phyloP scores from a whole-genome alignment of 1,284 basidiomycete genomes.

The Cutaneotrichosporon cavernicola region DNA sequence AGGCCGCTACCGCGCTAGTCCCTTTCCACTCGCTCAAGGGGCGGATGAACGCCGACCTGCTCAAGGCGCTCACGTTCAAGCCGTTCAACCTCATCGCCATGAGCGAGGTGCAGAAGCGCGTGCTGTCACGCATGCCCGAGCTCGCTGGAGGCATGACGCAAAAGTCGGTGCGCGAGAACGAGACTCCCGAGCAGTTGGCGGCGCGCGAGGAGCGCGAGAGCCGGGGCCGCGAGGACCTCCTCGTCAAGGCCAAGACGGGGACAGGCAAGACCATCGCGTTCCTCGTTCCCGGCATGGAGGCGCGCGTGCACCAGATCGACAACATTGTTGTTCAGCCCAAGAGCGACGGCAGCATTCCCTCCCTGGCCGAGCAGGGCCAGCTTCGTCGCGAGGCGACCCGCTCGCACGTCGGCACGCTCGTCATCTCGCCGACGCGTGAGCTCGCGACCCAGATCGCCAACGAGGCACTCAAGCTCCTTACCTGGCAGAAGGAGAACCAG shows the following conservation, averaged over 20 bases:
- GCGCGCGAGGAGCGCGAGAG: slow-evolving; percentile 25
- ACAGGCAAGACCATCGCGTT: slow-evolving; percentile 89
- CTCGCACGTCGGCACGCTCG: slow-evolving; percentile 67
- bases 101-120: slow-evolving; percentile 80
- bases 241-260: slow-evolving; percentile 73
- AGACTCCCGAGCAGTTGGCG: slow-evolving; percentile 20
- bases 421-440: slow-evolving; percentile 93
- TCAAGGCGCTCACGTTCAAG: slow-evolving; percentile 64
- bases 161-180: slow-evolving; percentile 10
- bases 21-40: slow-evolving; percentile 57
- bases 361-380: slow-evolving; percentile 10
- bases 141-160: slow-evolving; percentile 43
- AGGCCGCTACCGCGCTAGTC: slow-evolving; percentile 16
- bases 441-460: slow-evolving; percentile 89
- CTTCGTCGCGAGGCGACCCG: slow-evolving; percentile 53
- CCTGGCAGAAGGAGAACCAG: slow-evolving; percentile 65
- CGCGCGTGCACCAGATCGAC: slow-evolving; percentile 57
- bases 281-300: slow-evolving; percentile 82
- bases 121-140: slow-evolving; percentile 63
- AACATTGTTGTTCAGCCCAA: slow-evolving; percentile 29
- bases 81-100: slow-evolving; percentile 75
- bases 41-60: slow-evolving; percentile 56
- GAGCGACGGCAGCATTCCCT: slow-evolving; percentile 28
- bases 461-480: slow-evolving; percentile 71
- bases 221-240: slow-evolving; percentile 39